A percentile compares a stretch with the other conserved stretches of the same genome.
phyloP scores from a whole-genome alignment of 2,329 filamentous ascomycete genomes.

The Massarina eburnea region DNA sequence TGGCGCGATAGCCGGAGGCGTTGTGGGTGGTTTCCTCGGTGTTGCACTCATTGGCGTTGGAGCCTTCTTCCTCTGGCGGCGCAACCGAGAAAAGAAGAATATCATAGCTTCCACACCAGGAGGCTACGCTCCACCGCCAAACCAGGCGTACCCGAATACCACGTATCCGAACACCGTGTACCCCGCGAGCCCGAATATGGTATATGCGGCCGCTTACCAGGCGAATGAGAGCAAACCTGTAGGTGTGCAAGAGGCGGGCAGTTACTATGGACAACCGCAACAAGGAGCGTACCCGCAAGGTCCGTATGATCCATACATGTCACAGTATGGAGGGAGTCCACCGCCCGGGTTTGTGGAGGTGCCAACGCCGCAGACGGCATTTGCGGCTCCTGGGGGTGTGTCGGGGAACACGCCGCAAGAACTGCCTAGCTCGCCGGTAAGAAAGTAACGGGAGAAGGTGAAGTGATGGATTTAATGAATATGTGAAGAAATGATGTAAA shows the following conservation, averaged over 20 bases:
- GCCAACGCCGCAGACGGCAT: background rate
- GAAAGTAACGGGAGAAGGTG: too few relatives aligned
- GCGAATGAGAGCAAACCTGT: slow-evolving; percentile 5
- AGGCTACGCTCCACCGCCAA: background rate
- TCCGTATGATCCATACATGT: slow-evolving; percentile 9
- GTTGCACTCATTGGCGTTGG: slow-evolving; percentile 5
- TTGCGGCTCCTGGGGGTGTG: background rate
- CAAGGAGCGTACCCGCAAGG: slow-evolving; percentile 5
- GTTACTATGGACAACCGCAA: background rate
- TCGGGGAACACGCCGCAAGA: background rate
- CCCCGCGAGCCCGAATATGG: slow-evolving; percentile 1
- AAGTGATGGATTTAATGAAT: too few relatives aligned
- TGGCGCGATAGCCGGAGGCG: slow-evolving; percentile 6
- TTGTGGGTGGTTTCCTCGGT: slow-evolving; percentile 6
- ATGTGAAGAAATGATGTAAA: too few relatives aligned
- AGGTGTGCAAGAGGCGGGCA: slow-evolving; percentile 1
- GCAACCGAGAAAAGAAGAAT: slow-evolving; percentile 1
- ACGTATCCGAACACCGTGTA: background rate
- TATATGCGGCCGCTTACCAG: slow-evolving; percentile 1
- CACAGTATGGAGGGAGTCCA: background rate
- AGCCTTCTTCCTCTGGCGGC: slow-evolving; percentile 4
- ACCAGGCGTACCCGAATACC: background rate
- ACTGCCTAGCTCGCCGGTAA: background rate
- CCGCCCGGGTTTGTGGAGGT: background rate
- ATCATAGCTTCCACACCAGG: background rate